Evolutionary conservation across 192 early-diverging fungal genomes (phyloP).

Genomic region (Entophlyctis luteolus): DNA sequence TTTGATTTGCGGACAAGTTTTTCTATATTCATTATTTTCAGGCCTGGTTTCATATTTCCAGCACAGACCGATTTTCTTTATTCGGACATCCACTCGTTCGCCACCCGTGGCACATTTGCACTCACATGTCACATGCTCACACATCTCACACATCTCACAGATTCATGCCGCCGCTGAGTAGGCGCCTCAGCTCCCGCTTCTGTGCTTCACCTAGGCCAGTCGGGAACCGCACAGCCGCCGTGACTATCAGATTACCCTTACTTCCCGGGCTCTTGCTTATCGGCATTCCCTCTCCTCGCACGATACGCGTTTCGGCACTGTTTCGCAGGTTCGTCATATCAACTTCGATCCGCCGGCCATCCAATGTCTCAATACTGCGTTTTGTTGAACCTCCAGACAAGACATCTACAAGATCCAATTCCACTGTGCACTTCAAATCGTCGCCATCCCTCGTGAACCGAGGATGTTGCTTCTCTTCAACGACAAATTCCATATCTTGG

Average conservation of each 20-base stretch:
- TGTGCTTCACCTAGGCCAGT: slow-evolving; percentile 60
- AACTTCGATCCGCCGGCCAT: slow-evolving; percentile 67
- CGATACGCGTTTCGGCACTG: slow-evolving; percentile 63
- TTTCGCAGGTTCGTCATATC: slow-evolving; percentile 65
- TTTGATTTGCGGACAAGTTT: too few species aligned
- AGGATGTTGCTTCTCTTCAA: slow-evolving; percentile 89
- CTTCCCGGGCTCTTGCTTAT: slow-evolving; percentile 75
- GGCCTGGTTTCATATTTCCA: too few species aligned
- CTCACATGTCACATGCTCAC: too few species aligned
- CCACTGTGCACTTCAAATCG: slow-evolving; percentile 60
- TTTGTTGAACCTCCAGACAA: slow-evolving; percentile 65
- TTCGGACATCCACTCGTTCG: too few species aligned
- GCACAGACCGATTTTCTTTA: too few species aligned
- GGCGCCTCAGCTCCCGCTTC: slow-evolving; percentile 48
- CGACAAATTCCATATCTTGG: slow-evolving; percentile 91
- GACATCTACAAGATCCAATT: slow-evolving; percentile 73
- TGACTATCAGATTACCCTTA: slow-evolving; percentile 86
- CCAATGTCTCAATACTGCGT: slow-evolving; percentile 68
- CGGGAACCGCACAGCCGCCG: slow-evolving; percentile 81
- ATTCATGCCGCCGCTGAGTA: not conserved
- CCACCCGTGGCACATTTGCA: too few species aligned
- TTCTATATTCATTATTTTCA: too few species aligned
- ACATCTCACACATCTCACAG: too few species aligned
- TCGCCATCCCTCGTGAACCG: slow-evolving; percentile 86
- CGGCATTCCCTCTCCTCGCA: slow-evolving; percentile 90